Conservation (phyloP, 257 asterid species). For the Dorcoceras hygrometricum region DNA sequence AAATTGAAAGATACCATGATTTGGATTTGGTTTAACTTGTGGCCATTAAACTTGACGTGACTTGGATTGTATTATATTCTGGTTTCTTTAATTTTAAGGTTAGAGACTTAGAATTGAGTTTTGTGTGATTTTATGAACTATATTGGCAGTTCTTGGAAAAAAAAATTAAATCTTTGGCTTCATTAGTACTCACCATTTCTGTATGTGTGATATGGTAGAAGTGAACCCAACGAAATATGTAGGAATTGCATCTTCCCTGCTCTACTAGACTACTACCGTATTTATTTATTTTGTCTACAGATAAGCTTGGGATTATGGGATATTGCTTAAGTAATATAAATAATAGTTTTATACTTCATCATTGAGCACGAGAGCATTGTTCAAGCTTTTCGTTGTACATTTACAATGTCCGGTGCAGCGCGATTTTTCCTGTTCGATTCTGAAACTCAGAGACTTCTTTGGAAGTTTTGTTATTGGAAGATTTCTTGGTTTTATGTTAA, state of each 20-base stretch:
- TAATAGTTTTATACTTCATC: background rate
- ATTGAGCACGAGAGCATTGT: background rate
- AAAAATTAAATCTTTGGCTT: background rate
- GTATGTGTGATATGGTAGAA: background rate
- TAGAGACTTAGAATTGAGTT: too few relatives aligned
- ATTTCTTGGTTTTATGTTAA: too few relatives aligned
- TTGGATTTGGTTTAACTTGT: background rate
- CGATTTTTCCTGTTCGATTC: background rate
- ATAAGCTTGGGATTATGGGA: background rate
- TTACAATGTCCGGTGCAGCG: background rate
- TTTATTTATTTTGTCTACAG: too few relatives aligned
- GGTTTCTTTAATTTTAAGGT: too few relatives aligned
- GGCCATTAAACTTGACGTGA: background rate
- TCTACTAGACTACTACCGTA: background rate
- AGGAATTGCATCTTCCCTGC: background rate
- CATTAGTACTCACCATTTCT: background rate
- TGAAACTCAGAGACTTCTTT: background rate
- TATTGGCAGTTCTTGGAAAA: too few relatives aligned
- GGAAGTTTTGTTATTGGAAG: background rate
- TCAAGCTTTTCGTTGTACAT: background rate
- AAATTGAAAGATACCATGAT: background rate
- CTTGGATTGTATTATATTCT: background rate
- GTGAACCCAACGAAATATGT: background rate
- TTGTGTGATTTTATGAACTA: too few relatives aligned
- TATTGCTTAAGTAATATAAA: too few relatives aligned